A percentile compares a stretch with the other conserved stretches of the same genome.
phyloP scores from a whole-genome alignment of 331 rosid genomes.

The Spiraea crenata region DNA sequence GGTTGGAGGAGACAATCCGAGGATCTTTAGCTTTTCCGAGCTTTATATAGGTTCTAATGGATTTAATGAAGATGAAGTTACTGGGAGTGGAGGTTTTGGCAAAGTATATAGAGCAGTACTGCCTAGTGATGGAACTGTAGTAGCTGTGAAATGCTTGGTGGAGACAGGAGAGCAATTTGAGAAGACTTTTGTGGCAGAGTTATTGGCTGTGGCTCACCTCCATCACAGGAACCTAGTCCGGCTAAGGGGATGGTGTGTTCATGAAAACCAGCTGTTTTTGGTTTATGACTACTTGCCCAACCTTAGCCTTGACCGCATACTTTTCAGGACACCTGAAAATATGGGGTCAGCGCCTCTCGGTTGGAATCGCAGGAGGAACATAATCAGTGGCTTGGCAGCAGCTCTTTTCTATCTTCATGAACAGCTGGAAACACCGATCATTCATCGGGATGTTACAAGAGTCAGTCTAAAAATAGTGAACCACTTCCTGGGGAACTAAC shows the following conservation, averaged over 20 bases:
- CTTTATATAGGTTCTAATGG: constrained; percentile 82
- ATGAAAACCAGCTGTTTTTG: constrained; percentile 61
- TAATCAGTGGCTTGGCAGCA: constrained; percentile 73
- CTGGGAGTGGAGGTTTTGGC: constrained; percentile 90
- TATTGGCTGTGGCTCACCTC: constrained; percentile 82
- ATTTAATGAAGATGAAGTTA: constrained; percentile 61
- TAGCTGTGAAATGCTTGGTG: constrained; percentile 83
- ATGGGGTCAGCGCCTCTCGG: constrained; percentile 34
- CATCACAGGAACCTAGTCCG: constrained; percentile 93
- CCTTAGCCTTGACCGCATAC: constrained; percentile 77
- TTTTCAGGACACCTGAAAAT: constrained; percentile 51
- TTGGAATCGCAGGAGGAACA: constrained; percentile 61
- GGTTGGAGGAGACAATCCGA: constrained; percentile 63
- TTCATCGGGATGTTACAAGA: constrained; percentile 89
- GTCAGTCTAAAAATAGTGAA: too few relatives aligned
- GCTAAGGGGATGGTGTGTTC: constrained; percentile 87
- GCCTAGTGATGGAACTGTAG: constrained; percentile 83
- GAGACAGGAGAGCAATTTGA: constrained; percentile 78
- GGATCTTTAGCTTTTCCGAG: constrained; percentile 82
- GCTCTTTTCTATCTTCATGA: constrained; percentile 85
- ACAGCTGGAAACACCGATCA: constrained; percentile 80
- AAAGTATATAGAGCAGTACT: constrained; percentile 68
- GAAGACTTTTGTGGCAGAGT: constrained; percentile 82
- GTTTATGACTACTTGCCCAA: constrained; percentile 90
- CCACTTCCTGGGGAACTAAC: constrained; percentile 8